Evolutionary conservation across 2,329 filamentous ascomycete genomes (phyloP), one percentile per base, ranked within the genome.

Genomic region (Penicillium vulpinum): DNA sequence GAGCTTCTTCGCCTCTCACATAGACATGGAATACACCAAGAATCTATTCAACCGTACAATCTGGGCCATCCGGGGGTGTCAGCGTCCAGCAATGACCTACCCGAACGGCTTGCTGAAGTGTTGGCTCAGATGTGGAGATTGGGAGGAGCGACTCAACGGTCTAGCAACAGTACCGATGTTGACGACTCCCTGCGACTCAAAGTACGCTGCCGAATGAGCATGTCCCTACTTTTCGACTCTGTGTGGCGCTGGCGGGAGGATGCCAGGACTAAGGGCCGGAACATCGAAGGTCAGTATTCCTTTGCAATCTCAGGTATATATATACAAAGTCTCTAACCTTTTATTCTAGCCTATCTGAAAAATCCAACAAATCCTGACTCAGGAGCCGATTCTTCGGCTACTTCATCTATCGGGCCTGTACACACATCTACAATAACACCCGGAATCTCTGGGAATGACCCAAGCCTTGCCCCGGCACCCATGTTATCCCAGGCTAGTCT

Each of bases 311-410:
- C 16, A n/a, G 8, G 2, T 35, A 35, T 13, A n/a, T 13, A n/a
- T 48, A 48, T 35, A 22, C 47, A 50, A 24, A 56, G 53, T 58
- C 52, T 62, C 57, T 65, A 68, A 57, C 22, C 26, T 33, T 28
- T 22, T 3, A 18, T n/a, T 33, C 2, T 38, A 79, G 79, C 80
- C 76, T 91, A 90, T 63, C 84, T 92, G 59, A 92, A 93, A 71
- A 91, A 94, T 69, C 90, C 91, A 41, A 96, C 92, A 56, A 89
- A 93, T 70, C 89, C 90, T 41, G 90, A 94, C 73, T 91, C 88
- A 51, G 85, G 85, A 68, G 86, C 86, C 70, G 87, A 90, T 73
- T 90, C 87, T 52, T 88, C 87, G 61, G 83, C 85, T 54, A 86
- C 86, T 33, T 90, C 87, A 16, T 79, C 78, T 6, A 75, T 82